A percentile compares a stretch with the other conserved stretches of the same genome.
Evolutionary conservation across 148 eudicot species (phyloP).

Genomic region (Rhododendron kiyosumense): DNA sequence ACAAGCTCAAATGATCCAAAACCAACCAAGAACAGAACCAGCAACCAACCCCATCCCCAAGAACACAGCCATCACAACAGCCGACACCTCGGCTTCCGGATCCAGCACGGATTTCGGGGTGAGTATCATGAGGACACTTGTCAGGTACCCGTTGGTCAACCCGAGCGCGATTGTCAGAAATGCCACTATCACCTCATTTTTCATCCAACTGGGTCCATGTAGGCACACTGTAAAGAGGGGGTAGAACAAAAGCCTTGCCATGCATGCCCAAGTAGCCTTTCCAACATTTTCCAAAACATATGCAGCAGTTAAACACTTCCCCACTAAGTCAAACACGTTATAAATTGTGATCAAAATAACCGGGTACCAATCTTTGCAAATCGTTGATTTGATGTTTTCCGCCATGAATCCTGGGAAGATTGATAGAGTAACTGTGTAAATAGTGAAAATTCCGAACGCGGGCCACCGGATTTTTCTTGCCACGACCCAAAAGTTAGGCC

Average conservation of each 20-base stretch:
- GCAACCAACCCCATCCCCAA: slow-evolving; percentile 66
- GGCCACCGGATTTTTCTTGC: slow-evolving; percentile 51
- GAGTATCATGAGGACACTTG: slow-evolving; percentile 77
- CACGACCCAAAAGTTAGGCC: slow-evolving; percentile 34
- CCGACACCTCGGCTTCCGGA: slow-evolving; percentile 72
- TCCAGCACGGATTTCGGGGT: slow-evolving; percentile 62
- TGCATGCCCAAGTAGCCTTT: slow-evolving; percentile 63
- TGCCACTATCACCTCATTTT: slow-evolving; percentile 45
- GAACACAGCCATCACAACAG: slow-evolving; percentile 69
- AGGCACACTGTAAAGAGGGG: slow-evolving; percentile 62
- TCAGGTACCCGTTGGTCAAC: slow-evolving; percentile 69
- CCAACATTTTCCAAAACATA: slow-evolving; percentile 31
- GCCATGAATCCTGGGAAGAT: slow-evolving; percentile 86
- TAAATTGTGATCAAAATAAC: slow-evolving; percentile 53
- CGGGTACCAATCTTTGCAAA: slow-evolving; percentile 77
- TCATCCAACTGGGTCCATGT: slow-evolving; percentile 72
- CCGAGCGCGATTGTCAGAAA: slow-evolving; percentile 61
- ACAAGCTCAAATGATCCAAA: slow-evolving; percentile 56
- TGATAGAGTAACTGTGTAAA: slow-evolving; percentile 69
- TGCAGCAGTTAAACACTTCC: slow-evolving; percentile 62
- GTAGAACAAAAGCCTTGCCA: slow-evolving; percentile 61
- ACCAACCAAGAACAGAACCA: slow-evolving; percentile 85
- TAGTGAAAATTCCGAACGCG: slow-evolving; percentile 50
- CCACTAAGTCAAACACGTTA: slow-evolving; percentile 61
- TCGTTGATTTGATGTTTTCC: slow-evolving; percentile 48